Percentiles rank a stretch among this genome's conserved stretches.
Conservation (phyloP, 495 filamentous ascomycete genomes). For the Neurospora sp. region DNA sequence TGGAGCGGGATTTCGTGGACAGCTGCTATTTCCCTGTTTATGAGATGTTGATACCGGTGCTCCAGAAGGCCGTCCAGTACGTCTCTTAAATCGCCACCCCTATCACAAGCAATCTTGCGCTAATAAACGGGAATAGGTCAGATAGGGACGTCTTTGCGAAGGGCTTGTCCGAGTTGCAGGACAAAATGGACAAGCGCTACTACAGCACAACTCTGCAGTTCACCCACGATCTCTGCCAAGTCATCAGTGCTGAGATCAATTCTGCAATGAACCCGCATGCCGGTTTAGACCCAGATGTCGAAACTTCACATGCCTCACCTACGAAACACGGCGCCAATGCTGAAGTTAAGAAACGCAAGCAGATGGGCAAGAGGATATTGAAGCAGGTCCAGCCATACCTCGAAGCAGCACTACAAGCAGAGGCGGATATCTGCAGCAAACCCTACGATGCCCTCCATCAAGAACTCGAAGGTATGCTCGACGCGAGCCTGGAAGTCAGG, state of each 20-base stretch:
- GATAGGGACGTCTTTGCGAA: slow-evolving; percentile 66
- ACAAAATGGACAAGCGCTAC: slow-evolving; percentile 55
- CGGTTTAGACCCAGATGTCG: slow-evolving; percentile 1
- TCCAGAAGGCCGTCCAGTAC: slow-evolving; percentile 66
- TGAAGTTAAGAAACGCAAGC: slow-evolving; percentile 39
- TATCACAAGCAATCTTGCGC: not conserved
- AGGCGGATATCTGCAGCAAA: slow-evolving; percentile 64
- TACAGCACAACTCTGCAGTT: slow-evolving; percentile 71
- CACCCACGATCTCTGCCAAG: slow-evolving; percentile 57
- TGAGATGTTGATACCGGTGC: slow-evolving; percentile 64
- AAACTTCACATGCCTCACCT: slow-evolving; percentile 17
- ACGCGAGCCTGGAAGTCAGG: slow-evolving; percentile 40
- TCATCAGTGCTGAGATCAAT: slow-evolving; percentile 59
- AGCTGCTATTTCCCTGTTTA: slow-evolving; percentile 82
- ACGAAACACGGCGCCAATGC: slow-evolving; percentile 25
- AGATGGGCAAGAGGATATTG: slow-evolving; percentile 73
- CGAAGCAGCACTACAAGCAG: slow-evolving; percentile 66
- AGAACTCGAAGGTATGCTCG: slow-evolving; percentile 64
- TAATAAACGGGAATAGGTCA: slow-evolving; percentile 42
- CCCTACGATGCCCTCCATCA: slow-evolving; percentile 59
- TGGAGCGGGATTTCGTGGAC: slow-evolving; percentile 69
- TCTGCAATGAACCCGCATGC: slow-evolving; percentile 22
- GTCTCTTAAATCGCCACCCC: slow-evolving; percentile 19
- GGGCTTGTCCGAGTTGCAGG: slow-evolving; percentile 52
- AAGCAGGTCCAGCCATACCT: slow-evolving; percentile 67